Evolutionary conservation across 768 basidiomycete genomes (phyloP).

Genomic region (Suillus lakei): DNA sequence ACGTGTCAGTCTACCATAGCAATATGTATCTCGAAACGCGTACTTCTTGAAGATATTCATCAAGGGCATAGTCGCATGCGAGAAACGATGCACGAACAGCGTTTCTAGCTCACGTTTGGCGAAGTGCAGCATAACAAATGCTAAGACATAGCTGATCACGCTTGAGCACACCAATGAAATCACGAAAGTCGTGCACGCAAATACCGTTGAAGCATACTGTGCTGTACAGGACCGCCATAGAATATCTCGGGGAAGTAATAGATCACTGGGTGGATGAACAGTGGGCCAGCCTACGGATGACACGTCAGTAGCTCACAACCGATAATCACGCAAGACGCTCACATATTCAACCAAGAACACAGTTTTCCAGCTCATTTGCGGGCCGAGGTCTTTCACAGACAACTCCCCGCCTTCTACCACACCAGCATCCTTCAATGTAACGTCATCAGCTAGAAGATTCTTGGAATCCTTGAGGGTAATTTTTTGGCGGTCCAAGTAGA

Average conservation of each 20-base stretch:
- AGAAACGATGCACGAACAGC: slow-evolving; percentile 93
- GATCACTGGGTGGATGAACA: slow-evolving; percentile 86
- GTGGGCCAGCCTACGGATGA: slow-evolving; percentile 71
- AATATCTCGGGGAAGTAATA: slow-evolving; percentile 72
- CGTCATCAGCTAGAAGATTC: slow-evolving; percentile 65
- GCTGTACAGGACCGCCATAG: slow-evolving; percentile 72
- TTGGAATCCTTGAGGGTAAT: slow-evolving; percentile 66
- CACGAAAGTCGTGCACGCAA: slow-evolving; percentile 17
- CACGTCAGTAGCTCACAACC: slow-evolving; percentile 8
- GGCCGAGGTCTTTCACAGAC: slow-evolving; percentile 86
- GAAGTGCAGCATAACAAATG: slow-evolving; percentile 85
- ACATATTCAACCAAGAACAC: slow-evolving; percentile 97
- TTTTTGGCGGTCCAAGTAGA: slow-evolving; percentile 74
- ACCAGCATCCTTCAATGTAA: slow-evolving; percentile 60
- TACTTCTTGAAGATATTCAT: slow-evolving; percentile 90
- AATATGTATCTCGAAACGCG: slow-evolving; percentile 19
- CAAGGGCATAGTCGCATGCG: slow-evolving; percentile 91
- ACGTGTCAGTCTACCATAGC: slow-evolving; percentile 4
- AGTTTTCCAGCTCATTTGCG: slow-evolving; percentile 86
- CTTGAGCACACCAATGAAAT: slow-evolving; percentile 8
- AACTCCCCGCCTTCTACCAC: slow-evolving; percentile 67
- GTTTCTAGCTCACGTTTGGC: slow-evolving; percentile 93
- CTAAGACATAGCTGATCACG: slow-evolving; percentile 62
- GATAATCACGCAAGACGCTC: slow-evolving; percentile 37
- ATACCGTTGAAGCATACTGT: slow-evolving; percentile 80